Base-by-base conservation (phyloP, 306 rosid species). In the Mimosa pudica region DNA sequence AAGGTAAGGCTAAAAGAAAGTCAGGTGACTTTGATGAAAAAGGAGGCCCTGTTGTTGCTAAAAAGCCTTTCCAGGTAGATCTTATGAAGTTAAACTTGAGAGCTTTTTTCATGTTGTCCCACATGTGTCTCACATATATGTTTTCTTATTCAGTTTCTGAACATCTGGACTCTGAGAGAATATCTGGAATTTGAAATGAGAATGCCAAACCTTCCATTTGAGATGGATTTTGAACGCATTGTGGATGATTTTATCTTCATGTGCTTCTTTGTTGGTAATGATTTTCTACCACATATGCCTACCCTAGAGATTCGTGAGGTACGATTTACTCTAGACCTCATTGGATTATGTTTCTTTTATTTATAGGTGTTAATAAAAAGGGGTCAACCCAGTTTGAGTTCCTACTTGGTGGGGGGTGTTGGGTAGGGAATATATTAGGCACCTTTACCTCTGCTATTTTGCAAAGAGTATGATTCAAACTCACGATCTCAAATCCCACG, bases 241-340 rank as follows among this genome's bases (percentile, higher is more conserved):
- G 93, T 91, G 82, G 99, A 96, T 88, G 99, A 96, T 80, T 96
- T 96, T 80, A 92, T 96, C 84, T 96, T 96, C 84, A 87, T 96
- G 32, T 96, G 99, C 75, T 96, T 96, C 79, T 96, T 96, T 44
- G 98, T 96, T 68, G 98, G 99, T 74, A 96, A 96, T 70, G 99
- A 96, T 88, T 96, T 96, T 85, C 89, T 96, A 75, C 99, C 99
- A 10, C 99, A 96, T 79, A 93, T 96, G 99, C 98, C 99, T 41
- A 96, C 98, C 3, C 77, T 96, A 51, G 99, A 96, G 89, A 96
- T 96, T 71, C 97, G 99, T 24, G 99, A 96, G 98, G 99, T 96
- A 75, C 68, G 86, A 0, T 49, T 67, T 3, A 63, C 70, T 68
- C 62, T 73, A 18, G n/a, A 62, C 42, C 68, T 62, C 17, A 57